Evolutionary conservation across 2,329 filamentous ascomycete species (phyloP), one percentile per base, ranked within the genome.

Genomic region (Sclerotinia trifoliorum): DNA sequence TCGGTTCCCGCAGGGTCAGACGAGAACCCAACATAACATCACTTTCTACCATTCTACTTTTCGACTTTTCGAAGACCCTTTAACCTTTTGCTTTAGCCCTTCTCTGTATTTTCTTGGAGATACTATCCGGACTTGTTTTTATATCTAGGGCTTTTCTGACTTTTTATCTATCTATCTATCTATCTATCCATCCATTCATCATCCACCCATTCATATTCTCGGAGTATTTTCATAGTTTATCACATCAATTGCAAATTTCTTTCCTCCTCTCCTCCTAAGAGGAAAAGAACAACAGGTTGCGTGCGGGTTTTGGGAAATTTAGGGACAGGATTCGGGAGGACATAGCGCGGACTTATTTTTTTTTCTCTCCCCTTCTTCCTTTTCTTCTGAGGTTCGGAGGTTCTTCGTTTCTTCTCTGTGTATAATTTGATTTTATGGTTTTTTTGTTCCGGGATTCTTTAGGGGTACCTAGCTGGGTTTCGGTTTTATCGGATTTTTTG

Each of bases 71-170:
- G 2, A 62, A 62, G 5, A 13, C 24, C 15, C 15, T 39, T 51
- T 19, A 17, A 62, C 11, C 54, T n/a, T 56, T 56, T n/a, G 29
- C 55, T 56, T 49, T 48, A 3, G 29, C 29, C 21, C 21, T 61
- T 66, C 51, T 32, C 21, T 54, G 49, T 67, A 56, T 55, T 32
- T 68, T 63, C 60, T 63, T 39, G 60, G 60, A 63, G 60, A 63
- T 51, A 63, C 29, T 51, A 63, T 51, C 60, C 46, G 32, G 60
- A 24, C 29, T 39, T 52, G 46, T 51, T 63, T 62, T 63, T 63
- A 63, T 63, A 63, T 44, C 55, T 19, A 44, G 11, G 15, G 17
- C 19, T 51, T 44, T 39, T 26, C 3, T 44, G 2, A 39, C 24
- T 10, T 26, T 51, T 49, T 32, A n/a, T 55, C 32, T 21, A 15